phyloP scores from a whole-genome alignment of 805 yeast species.

The Saccharomycopsis fodiens region DNA sequence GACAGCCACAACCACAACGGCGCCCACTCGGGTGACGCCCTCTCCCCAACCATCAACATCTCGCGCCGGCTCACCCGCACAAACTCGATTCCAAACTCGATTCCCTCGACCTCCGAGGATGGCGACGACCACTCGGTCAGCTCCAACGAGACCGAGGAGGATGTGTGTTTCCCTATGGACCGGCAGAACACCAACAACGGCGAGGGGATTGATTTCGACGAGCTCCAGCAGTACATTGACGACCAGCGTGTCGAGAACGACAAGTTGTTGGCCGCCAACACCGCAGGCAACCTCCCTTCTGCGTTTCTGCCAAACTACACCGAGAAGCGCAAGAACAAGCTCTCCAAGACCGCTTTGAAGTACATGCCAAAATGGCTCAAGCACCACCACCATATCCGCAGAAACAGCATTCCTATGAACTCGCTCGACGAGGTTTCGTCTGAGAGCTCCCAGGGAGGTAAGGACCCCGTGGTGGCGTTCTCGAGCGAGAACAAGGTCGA shows the following conservation, averaged over 20 bases:
- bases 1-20: neutral
- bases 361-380: slow-evolving; percentile 7
- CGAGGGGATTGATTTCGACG: slow-evolving; percentile 86
- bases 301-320: neutral
- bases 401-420: neutral
- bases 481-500: too few species aligned
- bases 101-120: slow-evolving; percentile 32
- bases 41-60: neutral
- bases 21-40: neutral
- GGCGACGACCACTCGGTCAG: slow-evolving; percentile 70
- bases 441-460: neutral
- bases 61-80: neutral
- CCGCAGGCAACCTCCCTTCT: neutral
- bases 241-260: slow-evolving; percentile 48
- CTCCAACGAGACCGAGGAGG: slow-evolving; percentile 91
- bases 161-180: slow-evolving; percentile 92
- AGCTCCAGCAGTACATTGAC: slow-evolving; percentile 72
- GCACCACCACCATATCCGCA: neutral
- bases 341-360: slow-evolving; percentile 13
- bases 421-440: neutral
- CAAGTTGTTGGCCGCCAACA: slow-evolving; percentile 23
- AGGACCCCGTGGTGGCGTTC: neutral
- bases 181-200: slow-evolving; percentile 36
- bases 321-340: slow-evolving; percentile 4
- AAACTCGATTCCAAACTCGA: neutral